phyloP scores from a whole-genome alignment of 345 rosid species.

The Eucalyptus guilfoylei region DNA sequence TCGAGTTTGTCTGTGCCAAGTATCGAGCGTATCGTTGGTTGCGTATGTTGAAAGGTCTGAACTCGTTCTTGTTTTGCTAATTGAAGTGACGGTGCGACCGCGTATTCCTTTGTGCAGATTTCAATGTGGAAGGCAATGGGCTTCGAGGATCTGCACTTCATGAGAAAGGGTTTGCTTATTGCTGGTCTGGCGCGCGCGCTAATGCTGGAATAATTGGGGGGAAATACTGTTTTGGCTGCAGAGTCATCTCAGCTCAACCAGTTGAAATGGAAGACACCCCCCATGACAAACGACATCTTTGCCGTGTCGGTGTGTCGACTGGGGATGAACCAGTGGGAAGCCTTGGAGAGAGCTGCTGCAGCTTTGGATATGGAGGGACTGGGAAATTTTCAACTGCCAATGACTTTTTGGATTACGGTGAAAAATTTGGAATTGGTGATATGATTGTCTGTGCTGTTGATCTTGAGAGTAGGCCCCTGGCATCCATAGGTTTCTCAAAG shows the following conservation, averaged over 20 bases:
- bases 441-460: conserved; percentile 15
- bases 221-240: conserved; percentile 21
- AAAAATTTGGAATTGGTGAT: conserved; percentile 16
- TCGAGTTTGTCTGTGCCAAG: background rate
- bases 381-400: conserved; percentile 12
- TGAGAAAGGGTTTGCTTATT: conserved; percentile 21
- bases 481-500: conserved; percentile 13
- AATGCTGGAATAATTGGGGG: conserved; percentile 15
- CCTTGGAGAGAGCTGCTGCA: conserved; percentile 12
- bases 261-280: conserved; percentile 20
- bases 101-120: background rate
- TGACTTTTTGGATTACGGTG: conserved; percentile 10
- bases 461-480: conserved; percentile 18
- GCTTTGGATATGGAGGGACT: conserved; percentile 26
- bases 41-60: background rate
- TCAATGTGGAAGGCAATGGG: conserved; percentile 9
- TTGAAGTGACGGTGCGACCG: background rate
- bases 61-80: background rate
- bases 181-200: conserved; percentile 28
- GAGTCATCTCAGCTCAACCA: background rate
- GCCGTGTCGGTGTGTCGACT: conserved; percentile 12
- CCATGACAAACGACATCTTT: conserved; percentile 16
- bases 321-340: conserved; percentile 12
- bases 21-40: background rate
- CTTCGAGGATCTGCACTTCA: conserved; percentile 11